phyloP scores from a whole-genome alignment of 257 asterid species.

The Rhazya stricta region DNA sequence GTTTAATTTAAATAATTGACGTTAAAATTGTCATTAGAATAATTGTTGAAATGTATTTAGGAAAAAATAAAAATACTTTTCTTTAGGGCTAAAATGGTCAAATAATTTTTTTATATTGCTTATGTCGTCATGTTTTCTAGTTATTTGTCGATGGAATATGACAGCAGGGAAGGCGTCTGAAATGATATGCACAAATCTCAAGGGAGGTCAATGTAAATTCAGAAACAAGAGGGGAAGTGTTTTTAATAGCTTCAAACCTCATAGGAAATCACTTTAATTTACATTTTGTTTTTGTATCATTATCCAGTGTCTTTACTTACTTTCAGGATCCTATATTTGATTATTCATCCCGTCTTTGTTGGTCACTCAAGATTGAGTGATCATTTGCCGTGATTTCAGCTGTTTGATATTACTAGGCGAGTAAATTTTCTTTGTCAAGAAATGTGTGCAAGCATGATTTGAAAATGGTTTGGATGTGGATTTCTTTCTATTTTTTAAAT shows the following conservation, averaged over 20 bases:
- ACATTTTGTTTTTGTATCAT: neutral
- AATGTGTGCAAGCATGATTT: conserved; percentile 5
- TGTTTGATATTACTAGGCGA: neutral
- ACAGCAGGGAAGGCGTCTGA: neutral
- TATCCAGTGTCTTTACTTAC: neutral
- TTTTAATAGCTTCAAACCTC: neutral
- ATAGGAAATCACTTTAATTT: neutral
- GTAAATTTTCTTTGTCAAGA: neutral
- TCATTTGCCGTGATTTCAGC: neutral
- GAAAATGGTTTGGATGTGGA: neutral
- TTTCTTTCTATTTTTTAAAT: neutral
- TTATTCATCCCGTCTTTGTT: neutral
- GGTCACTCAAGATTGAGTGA: neutral
- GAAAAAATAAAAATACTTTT: neutral
- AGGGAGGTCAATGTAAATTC: neutral
- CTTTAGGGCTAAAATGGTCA: neutral
- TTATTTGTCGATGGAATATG: neutral
- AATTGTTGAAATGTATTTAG: neutral
- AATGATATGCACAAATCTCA: neutral
- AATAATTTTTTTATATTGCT: neutral
- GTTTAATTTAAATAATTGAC: too few relatives aligned
- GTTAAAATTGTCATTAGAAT: neutral
- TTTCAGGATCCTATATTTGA: conserved; percentile 3
- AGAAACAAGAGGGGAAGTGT: neutral
- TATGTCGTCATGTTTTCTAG: neutral